Percentiles rank a stretch among this genome's conserved stretches.
These are phyloP conservation scores for Cordyceps tenuipes DNA, from an alignment of 2,329 filamentous ascomycete genomes.

Conservation along the genomic window DNA sequence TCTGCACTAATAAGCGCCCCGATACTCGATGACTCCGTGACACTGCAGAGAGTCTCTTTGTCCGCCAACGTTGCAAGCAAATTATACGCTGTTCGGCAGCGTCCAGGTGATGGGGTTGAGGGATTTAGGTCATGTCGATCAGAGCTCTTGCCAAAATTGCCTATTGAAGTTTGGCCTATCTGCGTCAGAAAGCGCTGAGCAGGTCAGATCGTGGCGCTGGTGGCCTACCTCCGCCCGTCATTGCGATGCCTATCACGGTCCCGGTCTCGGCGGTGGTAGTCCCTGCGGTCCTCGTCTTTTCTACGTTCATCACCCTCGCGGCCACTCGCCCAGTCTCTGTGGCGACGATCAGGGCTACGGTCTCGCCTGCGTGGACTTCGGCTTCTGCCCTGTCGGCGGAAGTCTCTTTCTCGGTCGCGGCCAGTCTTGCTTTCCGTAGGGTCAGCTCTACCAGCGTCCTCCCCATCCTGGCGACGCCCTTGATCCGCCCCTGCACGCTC, in stretches of 20 bases:
- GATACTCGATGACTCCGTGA: not conserved
- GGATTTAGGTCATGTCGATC: not conserved
- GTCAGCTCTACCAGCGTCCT: not conserved
- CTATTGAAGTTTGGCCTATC: not conserved
- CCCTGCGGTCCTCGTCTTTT: constrained; percentile 3
- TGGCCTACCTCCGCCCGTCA: not conserved
- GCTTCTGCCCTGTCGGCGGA: constrained; percentile 31
- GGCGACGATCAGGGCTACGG: constrained; percentile 25
- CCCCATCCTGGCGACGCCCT: constrained; percentile 15
- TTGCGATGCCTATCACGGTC: not conserved
- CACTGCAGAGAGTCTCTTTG: not conserved
- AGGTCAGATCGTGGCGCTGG: not conserved
- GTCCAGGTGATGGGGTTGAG: not conserved
- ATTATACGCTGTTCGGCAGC: not conserved
- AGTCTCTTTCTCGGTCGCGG: constrained; percentile 10
- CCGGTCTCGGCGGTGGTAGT: not conserved
- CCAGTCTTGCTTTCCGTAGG: constrained; percentile 2
- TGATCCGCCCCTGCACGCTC: constrained; percentile 29
- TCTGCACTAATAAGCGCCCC: not conserved
- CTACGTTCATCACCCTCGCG: constrained; percentile 3
- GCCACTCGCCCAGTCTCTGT: constrained; percentile 24
- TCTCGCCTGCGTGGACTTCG: constrained; percentile 31
- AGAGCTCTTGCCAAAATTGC: not conserved
- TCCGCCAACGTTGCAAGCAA: not conserved
- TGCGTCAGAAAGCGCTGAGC: not conserved